These are phyloP conservation scores for Phytophthora sojae DNA, from an alignment of 352 stramenopile species.

Conservation along the genomic window DNA sequence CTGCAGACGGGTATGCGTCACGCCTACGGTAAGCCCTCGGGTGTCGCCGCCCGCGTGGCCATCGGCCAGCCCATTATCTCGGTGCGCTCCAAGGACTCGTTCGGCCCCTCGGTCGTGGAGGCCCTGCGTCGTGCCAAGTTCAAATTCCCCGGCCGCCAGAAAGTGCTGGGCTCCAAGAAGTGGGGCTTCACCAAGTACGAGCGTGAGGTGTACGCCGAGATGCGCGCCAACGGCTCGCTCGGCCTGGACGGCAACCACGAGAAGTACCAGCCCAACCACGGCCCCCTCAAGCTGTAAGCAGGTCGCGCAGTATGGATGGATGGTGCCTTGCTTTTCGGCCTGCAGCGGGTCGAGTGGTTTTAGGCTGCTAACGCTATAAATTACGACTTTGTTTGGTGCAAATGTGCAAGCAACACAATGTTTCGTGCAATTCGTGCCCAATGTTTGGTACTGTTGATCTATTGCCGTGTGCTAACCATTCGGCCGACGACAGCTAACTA, in stretches of 20 bases:
- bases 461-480: neutral
- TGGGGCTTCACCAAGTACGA: constrained; percentile 99
- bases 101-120: constrained; percentile 95
- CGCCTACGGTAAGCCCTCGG: constrained; percentile 99
- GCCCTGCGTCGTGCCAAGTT: constrained; percentile 99
- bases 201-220: constrained; percentile 97
- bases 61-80: constrained; percentile 99
- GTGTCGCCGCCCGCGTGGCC: constrained; percentile 97
- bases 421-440: constrained; percentile 5
- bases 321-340: constrained; percentile 22
- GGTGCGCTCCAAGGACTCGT: constrained; percentile 97
- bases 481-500: neutral
- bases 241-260: constrained; percentile 97
- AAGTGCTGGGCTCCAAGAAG: constrained; percentile 99
- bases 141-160: constrained; percentile 99
- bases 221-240: constrained; percentile 95
- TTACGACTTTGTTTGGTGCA: constrained; percentile 53
- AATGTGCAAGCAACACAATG: constrained; percentile 13
- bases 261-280: constrained; percentile 96
- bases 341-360: constrained; percentile 16
- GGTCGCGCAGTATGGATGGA: constrained; percentile 26
- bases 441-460: neutral
- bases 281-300: constrained; percentile 68
- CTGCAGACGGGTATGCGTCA: constrained; percentile 99
- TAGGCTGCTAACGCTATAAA: constrained; percentile 48